Base-by-base conservation (phyloP, 192 early-diverging fungal species). In the Dimargaris cristalligena region DNA sequence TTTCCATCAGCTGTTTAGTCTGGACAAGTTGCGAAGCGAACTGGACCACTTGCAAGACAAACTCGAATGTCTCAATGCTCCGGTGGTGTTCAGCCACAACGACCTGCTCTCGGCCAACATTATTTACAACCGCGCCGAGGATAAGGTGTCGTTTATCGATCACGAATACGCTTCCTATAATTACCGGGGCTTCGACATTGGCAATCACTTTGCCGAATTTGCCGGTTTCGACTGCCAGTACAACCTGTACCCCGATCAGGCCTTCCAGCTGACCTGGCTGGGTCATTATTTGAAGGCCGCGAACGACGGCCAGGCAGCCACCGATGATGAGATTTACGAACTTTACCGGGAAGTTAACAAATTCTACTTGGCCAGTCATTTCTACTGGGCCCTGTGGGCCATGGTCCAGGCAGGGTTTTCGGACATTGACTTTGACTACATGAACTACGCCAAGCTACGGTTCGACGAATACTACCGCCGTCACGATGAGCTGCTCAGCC, bases 151-250 rank as follows among this genome's bases (percentile, higher is more conserved):
- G 47, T 93, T 91, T 67, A 97, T 94, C 60, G 92, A 97, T 68
- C 92, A 93, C 63, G 93, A 97, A 60, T 97, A 97, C 65, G 91
- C 85, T 1, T 79, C 71, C 9, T 86, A 86, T 67, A 81, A 79
- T 29, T 88, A 80, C 67, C 79, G 91, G 44, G 91, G 81, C 2
- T 97, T 95, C 69, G 94, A 97, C 65, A 91, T 97, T 60, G 91
- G 81, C 44, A 97, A 97, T 65, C 92, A 95, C 70, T 97, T 94
- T 65, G 88, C 86, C 69, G 94, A 97, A 64, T 87, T 80, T 66
- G 88, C 85, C n/a, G 90, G 91, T 4, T 97, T 95, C 66, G 94
- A 97, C 59, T 97, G 94, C 71, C 87, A 97, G 52, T 97, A 88
- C 61, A 68, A 63, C 44, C 75, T 82, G 52, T 94, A 94, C 62